phyloP scores from a whole-genome alignment of 2,329 filamentous ascomycete species.

The Aspergillus novoparasiticus region DNA sequence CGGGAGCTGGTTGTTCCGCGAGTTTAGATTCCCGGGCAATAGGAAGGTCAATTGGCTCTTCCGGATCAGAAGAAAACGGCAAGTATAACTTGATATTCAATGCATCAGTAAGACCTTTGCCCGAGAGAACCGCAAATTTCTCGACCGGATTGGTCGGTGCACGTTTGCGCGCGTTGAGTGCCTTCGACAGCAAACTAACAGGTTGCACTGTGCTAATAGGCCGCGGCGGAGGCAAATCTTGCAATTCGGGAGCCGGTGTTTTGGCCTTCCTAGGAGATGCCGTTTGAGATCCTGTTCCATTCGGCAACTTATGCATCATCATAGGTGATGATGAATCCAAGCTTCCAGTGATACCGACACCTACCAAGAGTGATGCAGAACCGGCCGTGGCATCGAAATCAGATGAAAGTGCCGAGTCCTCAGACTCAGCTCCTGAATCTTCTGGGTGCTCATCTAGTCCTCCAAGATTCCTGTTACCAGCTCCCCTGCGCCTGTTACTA shows the following conservation, averaged over 20 bases:
- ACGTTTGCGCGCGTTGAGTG: constrained; percentile 58
- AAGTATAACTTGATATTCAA: constrained; percentile 66
- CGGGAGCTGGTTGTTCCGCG: constrained; percentile 47
- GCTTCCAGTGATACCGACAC: constrained; percentile 47
- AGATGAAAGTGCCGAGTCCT: constrained; percentile 53
- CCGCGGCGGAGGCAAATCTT: constrained; percentile 61
- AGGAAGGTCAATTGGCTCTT: constrained; percentile 61
- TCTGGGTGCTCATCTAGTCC: constrained; percentile 46
- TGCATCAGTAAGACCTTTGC: constrained; percentile 61
- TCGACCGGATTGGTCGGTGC: constrained; percentile 64
- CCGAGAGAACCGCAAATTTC: constrained; percentile 61
- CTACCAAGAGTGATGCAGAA: constrained; percentile 59
- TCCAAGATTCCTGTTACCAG: constrained; percentile 32
- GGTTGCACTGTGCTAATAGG: constrained; percentile 62
- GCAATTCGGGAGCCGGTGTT: constrained; percentile 52
- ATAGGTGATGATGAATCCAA: constrained; percentile 55
- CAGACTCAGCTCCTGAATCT: constrained; percentile 52
- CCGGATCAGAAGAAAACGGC: constrained; percentile 59
- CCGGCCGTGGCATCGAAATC: constrained; percentile 59
- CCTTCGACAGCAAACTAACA: constrained; percentile 60
- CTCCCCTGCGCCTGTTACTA: constrained; percentile 28
- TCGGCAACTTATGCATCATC: constrained; percentile 44
- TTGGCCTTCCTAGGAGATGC: constrained; percentile 57
- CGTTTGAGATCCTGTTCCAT: constrained; percentile 34
- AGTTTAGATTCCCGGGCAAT: constrained; percentile 59